These are phyloP conservation scores for Pyricularia pennisetigena DNA, from an alignment of 2,329 filamentous ascomycete species.

Conservation along the genomic window DNA sequence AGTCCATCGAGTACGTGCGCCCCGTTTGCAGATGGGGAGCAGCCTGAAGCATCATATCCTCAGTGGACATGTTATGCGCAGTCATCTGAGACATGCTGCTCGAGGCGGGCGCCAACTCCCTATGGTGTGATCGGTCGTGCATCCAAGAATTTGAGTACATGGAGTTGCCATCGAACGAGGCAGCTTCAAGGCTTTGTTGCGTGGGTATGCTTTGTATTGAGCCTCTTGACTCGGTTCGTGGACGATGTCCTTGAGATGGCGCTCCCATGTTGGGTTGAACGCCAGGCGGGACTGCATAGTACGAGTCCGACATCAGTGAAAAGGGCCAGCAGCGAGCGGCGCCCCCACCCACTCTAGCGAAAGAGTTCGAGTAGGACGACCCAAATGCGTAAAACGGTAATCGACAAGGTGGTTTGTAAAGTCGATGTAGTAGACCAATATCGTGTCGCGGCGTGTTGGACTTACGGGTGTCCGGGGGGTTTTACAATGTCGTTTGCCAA, in stretches of 20 bases:
- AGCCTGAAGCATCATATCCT: constrained; percentile 50
- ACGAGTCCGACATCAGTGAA: constrained; percentile 1
- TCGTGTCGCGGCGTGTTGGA: neutral
- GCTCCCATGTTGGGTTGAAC: neutral
- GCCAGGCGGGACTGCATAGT: constrained; percentile 7
- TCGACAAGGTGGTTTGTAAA: neutral
- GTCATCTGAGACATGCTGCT: constrained; percentile 32
- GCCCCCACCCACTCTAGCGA: neutral
- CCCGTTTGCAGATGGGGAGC: constrained; percentile 44
- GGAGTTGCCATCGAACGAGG: constrained; percentile 31
- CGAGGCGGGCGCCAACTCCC: constrained; percentile 28
- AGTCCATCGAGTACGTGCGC: constrained; percentile 38
- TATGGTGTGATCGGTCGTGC: constrained; percentile 28
- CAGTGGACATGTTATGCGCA: constrained; percentile 20
- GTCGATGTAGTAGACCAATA: neutral
- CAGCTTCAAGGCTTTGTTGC: constrained; percentile 38
- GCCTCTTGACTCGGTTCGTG: constrained; percentile 35
- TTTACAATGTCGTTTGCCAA: neutral
- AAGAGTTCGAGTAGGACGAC: neutral
- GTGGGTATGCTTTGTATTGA: constrained; percentile 45
- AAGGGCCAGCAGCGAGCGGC: neutral
- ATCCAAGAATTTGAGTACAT: constrained; percentile 42
- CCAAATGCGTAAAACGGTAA: neutral
- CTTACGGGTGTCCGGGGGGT: neutral
- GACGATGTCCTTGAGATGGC: constrained; percentile 27